These are phyloP conservation scores for Cucumis cinereus DNA, from an alignment of 306 rosid genomes.

Conservation along the genomic window DNA sequence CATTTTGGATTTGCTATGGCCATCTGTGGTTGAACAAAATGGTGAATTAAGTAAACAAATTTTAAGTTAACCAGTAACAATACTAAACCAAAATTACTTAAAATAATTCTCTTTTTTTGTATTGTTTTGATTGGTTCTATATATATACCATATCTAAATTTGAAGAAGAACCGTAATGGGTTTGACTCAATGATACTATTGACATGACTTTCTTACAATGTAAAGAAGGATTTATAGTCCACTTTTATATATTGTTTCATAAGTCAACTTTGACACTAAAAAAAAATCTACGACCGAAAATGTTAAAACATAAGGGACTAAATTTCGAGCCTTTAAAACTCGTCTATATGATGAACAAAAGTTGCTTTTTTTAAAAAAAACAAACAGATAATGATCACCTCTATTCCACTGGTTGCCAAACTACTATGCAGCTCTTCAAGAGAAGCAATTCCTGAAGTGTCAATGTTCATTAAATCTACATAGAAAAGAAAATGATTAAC, in stretches of 20 bases:
- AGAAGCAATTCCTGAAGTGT: slow-evolving; percentile 63
- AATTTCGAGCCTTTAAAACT: no score
- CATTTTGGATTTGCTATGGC: slow-evolving; percentile 67
- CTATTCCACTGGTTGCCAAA: slow-evolving; percentile 37
- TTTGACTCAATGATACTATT: no score
- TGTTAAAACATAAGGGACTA: no score
- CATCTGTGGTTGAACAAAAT: slow-evolving; percentile 19
- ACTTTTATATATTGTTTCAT: no score
- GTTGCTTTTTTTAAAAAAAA: background rate
- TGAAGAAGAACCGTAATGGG: no score
- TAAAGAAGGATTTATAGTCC: no score
- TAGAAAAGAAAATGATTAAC: background rate
- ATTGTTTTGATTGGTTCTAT: no score
- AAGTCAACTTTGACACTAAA: no score
- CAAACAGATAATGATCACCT: slow-evolving; percentile 19
- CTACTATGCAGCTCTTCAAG: slow-evolving; percentile 43
- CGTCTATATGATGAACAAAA: no score
- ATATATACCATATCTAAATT: no score
- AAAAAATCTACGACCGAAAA: no score
- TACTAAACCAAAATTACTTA: background rate
- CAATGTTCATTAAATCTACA: slow-evolving; percentile 58
- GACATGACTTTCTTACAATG: no score
- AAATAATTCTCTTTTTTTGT: background rate
- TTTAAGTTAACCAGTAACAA: background rate
- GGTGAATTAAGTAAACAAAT: background rate